These are phyloP conservation scores for Sporothrix dimorphospora DNA, from an alignment of 2,329 filamentous ascomycete species.

Conservation along the genomic window DNA sequence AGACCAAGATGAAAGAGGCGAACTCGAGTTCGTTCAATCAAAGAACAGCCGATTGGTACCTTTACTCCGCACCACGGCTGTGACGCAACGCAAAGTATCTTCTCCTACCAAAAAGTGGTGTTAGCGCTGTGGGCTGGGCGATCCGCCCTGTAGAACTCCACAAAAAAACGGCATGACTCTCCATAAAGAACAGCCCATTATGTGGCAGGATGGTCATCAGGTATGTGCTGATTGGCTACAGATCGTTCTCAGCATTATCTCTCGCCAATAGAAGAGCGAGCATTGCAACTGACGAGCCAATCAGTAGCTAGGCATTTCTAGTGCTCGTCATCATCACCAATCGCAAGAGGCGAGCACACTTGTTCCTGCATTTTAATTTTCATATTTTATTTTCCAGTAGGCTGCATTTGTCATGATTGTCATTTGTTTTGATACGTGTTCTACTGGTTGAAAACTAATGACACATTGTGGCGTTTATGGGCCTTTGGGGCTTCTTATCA, in stretches of 20 bases:
- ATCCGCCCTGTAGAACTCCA: background rate
- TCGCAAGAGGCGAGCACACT: background rate
- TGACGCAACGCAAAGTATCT: constrained; percentile 1
- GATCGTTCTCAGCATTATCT: constrained; percentile 10
- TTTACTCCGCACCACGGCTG: constrained; percentile 1
- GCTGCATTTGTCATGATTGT: background rate
- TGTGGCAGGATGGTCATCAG: constrained; percentile 28
- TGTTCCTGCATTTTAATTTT: constrained; percentile 7
- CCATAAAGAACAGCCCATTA: constrained; percentile 26
- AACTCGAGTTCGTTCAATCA: background rate
- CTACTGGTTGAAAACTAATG: background rate
- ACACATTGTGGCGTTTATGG: background rate
- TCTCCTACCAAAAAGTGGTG: background rate
- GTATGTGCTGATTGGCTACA: constrained; percentile 19
- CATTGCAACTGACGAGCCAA: background rate
- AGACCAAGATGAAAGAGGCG: background rate
- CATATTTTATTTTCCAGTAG: background rate
- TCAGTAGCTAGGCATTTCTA: background rate
- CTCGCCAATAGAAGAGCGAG: constrained; percentile 8
- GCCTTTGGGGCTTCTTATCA: too few relatives aligned
- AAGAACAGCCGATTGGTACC: background rate
- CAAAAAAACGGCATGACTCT: constrained; percentile 25
- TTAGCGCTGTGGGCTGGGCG: background rate
- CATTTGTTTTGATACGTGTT: background rate
- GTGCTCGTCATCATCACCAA: constrained; percentile 21